Conservation (phyloP, 78 protist genomes). For the Dictyostelium intermedium region DNA sequence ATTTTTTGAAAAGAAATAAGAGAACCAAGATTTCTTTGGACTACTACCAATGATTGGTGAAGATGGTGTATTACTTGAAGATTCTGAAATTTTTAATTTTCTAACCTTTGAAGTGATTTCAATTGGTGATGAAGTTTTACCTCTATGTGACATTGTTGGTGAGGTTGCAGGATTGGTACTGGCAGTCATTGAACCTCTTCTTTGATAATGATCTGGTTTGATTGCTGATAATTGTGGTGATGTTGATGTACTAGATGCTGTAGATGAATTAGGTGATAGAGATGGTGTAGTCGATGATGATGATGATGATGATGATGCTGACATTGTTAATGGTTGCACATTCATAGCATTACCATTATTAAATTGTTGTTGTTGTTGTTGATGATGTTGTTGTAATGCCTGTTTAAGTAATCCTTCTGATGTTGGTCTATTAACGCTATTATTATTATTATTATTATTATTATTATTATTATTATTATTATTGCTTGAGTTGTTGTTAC, state of each 20-base stretch:
- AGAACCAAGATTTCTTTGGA: slow-evolving; percentile 82
- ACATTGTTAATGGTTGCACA: neutral
- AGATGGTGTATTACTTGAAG: neutral
- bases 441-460: neutral
- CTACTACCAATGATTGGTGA: slow-evolving; percentile 73
- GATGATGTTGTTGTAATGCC: slow-evolving; percentile 78
- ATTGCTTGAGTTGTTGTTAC: neutral
- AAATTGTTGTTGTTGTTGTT: slow-evolving; percentile 36
- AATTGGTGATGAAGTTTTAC: slow-evolving; percentile 57
- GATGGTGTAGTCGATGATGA: neutral
- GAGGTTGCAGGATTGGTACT: slow-evolving; percentile 57
- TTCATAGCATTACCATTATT: neutral
- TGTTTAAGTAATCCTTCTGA: slow-evolving; percentile 72
- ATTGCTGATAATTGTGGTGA: slow-evolving; percentile 3
- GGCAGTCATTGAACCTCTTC: slow-evolving; percentile 72
- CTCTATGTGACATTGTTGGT: slow-evolving; percentile 72
- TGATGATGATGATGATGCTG: neutral
- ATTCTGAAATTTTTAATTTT: slow-evolving; percentile 23
- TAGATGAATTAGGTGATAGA: neutral
- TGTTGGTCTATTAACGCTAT: neutral
- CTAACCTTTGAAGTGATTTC: slow-evolving; percentile 59
- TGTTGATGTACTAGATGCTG: neutral
- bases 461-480: neutral
- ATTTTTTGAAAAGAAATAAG: slow-evolving; percentile 72
- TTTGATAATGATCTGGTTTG: neutral